phyloP scores from a whole-genome alignment of 108 stramenopile species.

The Hondaea fermentalgiana region DNA sequence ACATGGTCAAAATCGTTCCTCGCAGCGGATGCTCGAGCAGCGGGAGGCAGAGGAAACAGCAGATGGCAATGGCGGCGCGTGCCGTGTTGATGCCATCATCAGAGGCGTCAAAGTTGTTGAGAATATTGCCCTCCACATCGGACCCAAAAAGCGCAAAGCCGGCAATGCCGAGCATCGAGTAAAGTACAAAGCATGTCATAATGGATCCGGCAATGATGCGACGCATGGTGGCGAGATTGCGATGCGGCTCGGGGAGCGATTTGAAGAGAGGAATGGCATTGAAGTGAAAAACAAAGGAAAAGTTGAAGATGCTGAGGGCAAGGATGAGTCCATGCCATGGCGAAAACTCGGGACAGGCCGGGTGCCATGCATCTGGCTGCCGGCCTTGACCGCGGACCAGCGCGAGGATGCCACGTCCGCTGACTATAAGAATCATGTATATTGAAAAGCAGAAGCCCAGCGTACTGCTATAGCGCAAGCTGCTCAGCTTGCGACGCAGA shows the following conservation, averaged over 20 bases:
- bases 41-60: neutral
- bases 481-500: neutral
- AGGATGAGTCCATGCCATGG: neutral
- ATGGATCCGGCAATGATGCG: neutral
- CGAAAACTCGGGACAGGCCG: neutral
- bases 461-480: neutral
- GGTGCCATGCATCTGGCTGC: neutral
- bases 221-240: neutral
- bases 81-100: neutral
- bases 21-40: slow-evolving; percentile 11
- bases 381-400: neutral
- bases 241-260: neutral
- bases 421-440: neutral
- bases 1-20: neutral
- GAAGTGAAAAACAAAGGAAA: slow-evolving; percentile 7
- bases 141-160: neutral
- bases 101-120: neutral
- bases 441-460: neutral
- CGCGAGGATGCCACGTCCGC: neutral
- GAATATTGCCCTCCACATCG: neutral
- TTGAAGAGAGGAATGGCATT: neutral
- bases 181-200: neutral
- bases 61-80: neutral
- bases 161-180: neutral
- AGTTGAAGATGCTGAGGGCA: neutral